Conservation (phyloP, 176 grass and related monocot genomes). For the Typha latifolia region DNA sequence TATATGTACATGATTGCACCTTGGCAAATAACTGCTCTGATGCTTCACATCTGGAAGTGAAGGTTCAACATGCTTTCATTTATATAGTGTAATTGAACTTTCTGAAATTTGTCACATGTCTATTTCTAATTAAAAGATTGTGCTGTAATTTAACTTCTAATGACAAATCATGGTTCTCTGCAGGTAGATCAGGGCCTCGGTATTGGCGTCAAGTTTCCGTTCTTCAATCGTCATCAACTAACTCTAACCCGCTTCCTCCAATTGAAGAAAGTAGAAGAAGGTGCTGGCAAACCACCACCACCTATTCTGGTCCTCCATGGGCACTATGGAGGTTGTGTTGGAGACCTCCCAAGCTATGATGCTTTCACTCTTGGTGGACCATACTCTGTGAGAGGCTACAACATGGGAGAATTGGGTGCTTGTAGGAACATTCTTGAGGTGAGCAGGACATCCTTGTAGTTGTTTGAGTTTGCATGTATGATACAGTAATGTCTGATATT, state of each 20-base stretch:
- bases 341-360: conserved; percentile 92
- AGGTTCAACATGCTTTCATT: not conserved
- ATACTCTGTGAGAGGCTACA: conserved; percentile 88
- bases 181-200: conserved; percentile 98
- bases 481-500: too few relatives aligned
- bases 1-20: not conserved
- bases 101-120: conserved; percentile 7
- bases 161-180: conserved; percentile 17
- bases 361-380: conserved; percentile 89
- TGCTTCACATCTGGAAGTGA: not conserved
- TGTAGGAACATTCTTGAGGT: conserved; percentile 97
- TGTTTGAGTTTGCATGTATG: too few relatives aligned
- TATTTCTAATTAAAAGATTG: not conserved
- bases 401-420: conserved; percentile 81
- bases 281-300: conserved; percentile 57
- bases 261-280: conserved; percentile 75
- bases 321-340: conserved; percentile 88
- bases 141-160: conserved; percentile 9
- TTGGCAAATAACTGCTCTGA: not conserved
- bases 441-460: not conserved
- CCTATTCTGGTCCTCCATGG: conserved; percentile 86
- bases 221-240: conserved; percentile 94
- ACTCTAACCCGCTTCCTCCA: conserved; percentile 77
- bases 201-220: conserved; percentile 82
- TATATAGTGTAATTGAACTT: not conserved